Percentiles rank a stretch among this genome's conserved stretches.
phyloP scores from a whole-genome alignment of 1,139 yeast genomes.

The Candida dubliniensis region DNA sequence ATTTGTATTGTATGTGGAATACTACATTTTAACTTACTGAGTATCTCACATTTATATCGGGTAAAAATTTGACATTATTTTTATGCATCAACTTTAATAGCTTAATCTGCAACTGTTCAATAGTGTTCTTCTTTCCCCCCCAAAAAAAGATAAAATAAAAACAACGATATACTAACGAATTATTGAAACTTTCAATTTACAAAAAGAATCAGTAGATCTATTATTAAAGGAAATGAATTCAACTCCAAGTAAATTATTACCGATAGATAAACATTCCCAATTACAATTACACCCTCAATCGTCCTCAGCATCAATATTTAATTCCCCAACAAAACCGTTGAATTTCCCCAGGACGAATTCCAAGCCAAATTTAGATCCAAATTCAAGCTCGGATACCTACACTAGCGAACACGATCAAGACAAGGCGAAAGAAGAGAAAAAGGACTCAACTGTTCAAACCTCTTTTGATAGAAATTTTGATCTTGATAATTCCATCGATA shows the following conservation, averaged over 20 bases:
- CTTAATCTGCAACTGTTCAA: too few relatives aligned
- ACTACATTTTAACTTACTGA: too few relatives aligned
- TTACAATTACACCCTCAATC: constrained; percentile 3
- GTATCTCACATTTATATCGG: too few relatives aligned
- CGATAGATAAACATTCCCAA: too few relatives aligned
- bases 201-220: constrained; percentile 28
- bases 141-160: neutral
- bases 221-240: constrained; percentile 27
- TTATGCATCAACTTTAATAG: too few relatives aligned
- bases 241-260: constrained; percentile 12
- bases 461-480: constrained; percentile 33
- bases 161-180: constrained; percentile 11
- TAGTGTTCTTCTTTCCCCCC: too few relatives aligned
- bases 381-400: constrained; percentile 46
- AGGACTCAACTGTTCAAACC: constrained; percentile 5
- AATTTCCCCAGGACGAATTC: constrained; percentile 24
- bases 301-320: constrained; percentile 14
- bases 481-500: constrained; percentile 20
- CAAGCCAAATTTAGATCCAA: constrained; percentile 24
- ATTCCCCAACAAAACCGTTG: constrained; percentile 40
- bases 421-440: constrained; percentile 3
- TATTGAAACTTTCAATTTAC: neutral
- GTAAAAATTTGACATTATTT: too few relatives aligned
- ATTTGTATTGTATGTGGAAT: too few relatives aligned
- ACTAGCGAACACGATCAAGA: constrained; percentile 30